Conservation (phyloP, 768 basidiomycete species). For the Calocybe cyanea region DNA sequence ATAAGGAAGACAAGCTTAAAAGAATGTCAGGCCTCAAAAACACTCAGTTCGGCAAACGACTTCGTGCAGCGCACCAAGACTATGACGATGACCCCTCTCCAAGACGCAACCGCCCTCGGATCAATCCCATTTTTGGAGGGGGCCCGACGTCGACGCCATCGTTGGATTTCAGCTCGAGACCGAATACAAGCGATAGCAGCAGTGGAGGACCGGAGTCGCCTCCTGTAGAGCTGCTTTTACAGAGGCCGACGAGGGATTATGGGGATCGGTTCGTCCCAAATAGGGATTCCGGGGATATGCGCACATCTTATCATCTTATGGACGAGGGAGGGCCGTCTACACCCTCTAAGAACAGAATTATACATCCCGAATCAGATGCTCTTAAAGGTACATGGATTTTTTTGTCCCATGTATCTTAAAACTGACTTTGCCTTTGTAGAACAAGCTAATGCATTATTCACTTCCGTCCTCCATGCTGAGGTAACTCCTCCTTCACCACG, state of each 20-base stretch:
- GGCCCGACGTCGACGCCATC: slow-evolving; percentile 47
- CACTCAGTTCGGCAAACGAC: slow-evolving; percentile 79
- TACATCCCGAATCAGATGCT: slow-evolving; percentile 72
- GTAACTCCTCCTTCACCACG: slow-evolving; percentile 69
- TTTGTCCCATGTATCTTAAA: neutral
- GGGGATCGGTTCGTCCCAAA: slow-evolving; percentile 70
- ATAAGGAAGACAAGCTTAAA: neutral
- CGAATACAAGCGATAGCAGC: slow-evolving; percentile 53
- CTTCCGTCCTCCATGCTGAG: slow-evolving; percentile 70
- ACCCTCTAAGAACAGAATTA: slow-evolving; percentile 58
- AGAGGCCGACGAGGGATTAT: slow-evolving; percentile 28
- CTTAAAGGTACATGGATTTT: slow-evolving; percentile 51
- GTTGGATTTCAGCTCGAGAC: slow-evolving; percentile 48
- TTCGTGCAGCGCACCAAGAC: slow-evolving; percentile 69
- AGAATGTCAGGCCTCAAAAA: slow-evolving; percentile 76
- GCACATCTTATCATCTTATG: slow-evolving; percentile 65
- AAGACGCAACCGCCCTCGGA: slow-evolving; percentile 46
- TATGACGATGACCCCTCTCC: slow-evolving; percentile 48
- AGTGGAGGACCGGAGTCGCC: slow-evolving; percentile 37
- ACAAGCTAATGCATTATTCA: slow-evolving; percentile 83
- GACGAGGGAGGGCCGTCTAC: slow-evolving; percentile 56
- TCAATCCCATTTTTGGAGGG: slow-evolving; percentile 52
- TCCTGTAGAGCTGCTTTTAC: slow-evolving; percentile 18
- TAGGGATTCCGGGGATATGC: slow-evolving; percentile 58
- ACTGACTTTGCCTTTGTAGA: slow-evolving; percentile 35